phyloP scores from a whole-genome alignment of 2,329 filamentous ascomycete species.

The Akanthomyces muscarius region DNA sequence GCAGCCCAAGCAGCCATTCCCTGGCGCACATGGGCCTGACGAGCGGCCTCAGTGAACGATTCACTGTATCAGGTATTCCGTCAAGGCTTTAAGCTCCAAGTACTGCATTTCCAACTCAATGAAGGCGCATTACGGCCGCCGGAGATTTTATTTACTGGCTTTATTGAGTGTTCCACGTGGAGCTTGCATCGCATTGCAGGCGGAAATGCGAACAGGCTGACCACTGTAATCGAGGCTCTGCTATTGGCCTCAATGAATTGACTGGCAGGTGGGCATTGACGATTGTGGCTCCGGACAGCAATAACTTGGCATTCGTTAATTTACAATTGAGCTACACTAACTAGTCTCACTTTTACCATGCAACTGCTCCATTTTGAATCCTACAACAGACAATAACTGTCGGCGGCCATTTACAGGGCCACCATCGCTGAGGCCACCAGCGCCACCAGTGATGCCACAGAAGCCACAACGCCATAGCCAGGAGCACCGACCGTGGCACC shows the following conservation, averaged over 20 bases:
- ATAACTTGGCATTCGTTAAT: not conserved
- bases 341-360: not conserved
- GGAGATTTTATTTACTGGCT: not conserved
- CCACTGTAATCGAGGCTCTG: slow-evolving; percentile 2
- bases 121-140: not conserved
- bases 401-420: slow-evolving; percentile 40
- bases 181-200: not conserved
- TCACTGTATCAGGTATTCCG: not conserved
- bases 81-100: not conserved
- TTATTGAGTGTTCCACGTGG: not conserved
- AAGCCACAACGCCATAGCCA: slow-evolving; percentile 37
- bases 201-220: not conserved
- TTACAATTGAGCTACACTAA: not conserved
- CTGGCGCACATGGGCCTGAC: slow-evolving; percentile 15
- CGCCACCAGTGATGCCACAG: slow-evolving; percentile 27
- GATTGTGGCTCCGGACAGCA: not conserved
- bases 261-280: not conserved
- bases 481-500: slow-evolving; percentile 35
- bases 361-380: not conserved
- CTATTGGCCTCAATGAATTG: not conserved
- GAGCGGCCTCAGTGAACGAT: slow-evolving; percentile 7
- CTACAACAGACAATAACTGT: not conserved
- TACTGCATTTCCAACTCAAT: too few species aligned
- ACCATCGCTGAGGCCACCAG: slow-evolving; percentile 49
- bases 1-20: slow-evolving; percentile 7